Percentiles rank a stretch among this genome's conserved stretches.
Evolutionary conservation across 1,284 basidiomycete species (phyloP).

Genomic region (Phaffia rhodozyma): DNA sequence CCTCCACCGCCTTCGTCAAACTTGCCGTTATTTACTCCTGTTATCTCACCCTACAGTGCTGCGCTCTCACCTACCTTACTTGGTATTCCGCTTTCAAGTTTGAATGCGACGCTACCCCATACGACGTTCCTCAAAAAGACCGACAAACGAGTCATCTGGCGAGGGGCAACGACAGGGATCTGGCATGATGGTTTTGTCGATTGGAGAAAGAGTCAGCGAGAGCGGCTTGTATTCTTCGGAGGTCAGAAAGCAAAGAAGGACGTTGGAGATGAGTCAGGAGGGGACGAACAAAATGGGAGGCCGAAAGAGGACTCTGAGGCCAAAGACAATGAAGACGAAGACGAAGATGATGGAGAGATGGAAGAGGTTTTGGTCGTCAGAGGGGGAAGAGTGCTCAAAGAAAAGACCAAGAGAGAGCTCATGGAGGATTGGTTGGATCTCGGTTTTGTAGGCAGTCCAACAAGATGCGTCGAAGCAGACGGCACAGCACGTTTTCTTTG

Average conservation of each 20-base stretch:
- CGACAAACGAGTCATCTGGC: conserved; percentile 10
- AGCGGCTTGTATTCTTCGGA: background rate
- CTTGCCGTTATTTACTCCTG: no score
- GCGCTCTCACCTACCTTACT: no score
- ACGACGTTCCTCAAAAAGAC: conserved; percentile 2
- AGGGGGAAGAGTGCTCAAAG: background rate
- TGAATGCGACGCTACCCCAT: no score
- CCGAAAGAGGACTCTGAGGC: background rate
- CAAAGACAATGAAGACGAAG: background rate
- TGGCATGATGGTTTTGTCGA: conserved; percentile 6
- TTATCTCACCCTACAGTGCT: no score
- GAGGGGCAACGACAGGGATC: conserved; percentile 9
- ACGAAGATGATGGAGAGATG: background rate
- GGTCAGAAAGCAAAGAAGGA: no score
- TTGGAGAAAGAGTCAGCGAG: conserved; percentile 9
- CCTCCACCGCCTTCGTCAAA: no score
- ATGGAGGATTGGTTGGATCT: conserved; percentile 13
- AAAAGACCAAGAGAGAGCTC: background rate
- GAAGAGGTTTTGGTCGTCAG: background rate
- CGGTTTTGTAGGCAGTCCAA: conserved; percentile 8
- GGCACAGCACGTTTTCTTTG: conserved; percentile 5
- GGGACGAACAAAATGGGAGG: background rate
- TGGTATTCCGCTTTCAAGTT: no score
- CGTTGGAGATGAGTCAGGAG: no score
- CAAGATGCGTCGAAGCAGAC: conserved; percentile 5